These are phyloP conservation scores for Colletotrichum incanum DNA, from an alignment of 2,329 filamentous ascomycete genomes.

Conservation along the genomic window DNA sequence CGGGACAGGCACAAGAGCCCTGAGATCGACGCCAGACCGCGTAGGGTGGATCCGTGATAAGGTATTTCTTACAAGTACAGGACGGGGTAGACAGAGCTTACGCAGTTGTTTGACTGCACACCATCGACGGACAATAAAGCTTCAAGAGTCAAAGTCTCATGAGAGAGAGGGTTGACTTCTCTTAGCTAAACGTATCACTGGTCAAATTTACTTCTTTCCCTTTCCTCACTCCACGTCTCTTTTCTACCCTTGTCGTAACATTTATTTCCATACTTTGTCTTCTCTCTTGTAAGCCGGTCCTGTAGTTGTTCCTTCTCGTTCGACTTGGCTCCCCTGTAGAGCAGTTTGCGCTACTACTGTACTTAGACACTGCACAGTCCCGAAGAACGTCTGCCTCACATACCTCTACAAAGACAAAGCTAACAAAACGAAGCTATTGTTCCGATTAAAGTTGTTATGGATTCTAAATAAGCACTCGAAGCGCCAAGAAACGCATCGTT, in stretches of 20 bases:
- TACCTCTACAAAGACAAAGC: neutral
- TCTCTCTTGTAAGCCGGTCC: too few species aligned
- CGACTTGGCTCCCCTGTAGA: neutral
- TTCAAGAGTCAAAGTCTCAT: neutral
- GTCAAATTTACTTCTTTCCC: neutral
- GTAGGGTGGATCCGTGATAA: too few species aligned
- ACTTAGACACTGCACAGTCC: neutral
- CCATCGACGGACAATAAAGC: neutral
- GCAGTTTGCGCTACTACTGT: neutral
- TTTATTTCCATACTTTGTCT: too few species aligned
- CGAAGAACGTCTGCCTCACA: neutral
- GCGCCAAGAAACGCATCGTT: neutral
- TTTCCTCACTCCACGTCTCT: neutral
- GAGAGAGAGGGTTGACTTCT: neutral
- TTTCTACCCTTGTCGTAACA: too few species aligned
- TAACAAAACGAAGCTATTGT: neutral
- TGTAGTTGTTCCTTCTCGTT: neutral
- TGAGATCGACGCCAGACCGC: too few species aligned
- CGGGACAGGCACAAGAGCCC: too few species aligned
- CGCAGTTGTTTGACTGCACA: neutral
- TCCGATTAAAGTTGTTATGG: neutral
- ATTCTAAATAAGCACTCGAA: neutral
- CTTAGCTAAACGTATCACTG: too few species aligned
- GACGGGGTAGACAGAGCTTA: too few species aligned
- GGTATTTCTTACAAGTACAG: too few species aligned